Conservation (phyloP, 2,329 filamentous ascomycete genomes). For the Alternaria novae-zelandiae region DNA sequence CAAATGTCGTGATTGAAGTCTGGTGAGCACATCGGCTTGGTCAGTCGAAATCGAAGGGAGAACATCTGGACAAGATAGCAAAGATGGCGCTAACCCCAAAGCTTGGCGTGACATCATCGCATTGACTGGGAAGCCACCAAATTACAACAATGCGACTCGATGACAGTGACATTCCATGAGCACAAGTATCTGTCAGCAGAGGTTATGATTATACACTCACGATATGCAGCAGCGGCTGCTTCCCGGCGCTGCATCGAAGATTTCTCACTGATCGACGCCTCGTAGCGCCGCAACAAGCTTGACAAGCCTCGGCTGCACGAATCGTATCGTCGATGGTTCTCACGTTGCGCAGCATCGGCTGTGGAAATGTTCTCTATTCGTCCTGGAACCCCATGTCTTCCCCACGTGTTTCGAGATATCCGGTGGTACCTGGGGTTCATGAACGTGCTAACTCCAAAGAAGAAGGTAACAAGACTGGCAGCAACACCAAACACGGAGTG, state of each 20-base stretch:
- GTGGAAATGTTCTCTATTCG: not conserved
- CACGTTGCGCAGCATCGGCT: conserved; percentile 1
- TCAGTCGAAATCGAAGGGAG: not conserved
- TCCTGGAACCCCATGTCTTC: not conserved
- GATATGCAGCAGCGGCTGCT: not conserved
- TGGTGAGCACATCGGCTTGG: not conserved
- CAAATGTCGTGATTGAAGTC: not conserved
- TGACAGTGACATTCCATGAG: not conserved
- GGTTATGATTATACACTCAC: not conserved
- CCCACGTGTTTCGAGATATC: conserved; percentile 8
- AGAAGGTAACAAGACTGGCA: conserved; percentile 28
- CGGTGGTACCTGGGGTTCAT: conserved; percentile 2
- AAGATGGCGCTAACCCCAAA: not conserved
- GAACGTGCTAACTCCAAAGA: conserved; percentile 22
- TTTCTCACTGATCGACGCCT: not conserved
- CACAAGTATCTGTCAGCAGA: not conserved
- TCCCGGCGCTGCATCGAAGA: not conserved
- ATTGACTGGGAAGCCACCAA: not conserved
- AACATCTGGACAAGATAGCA: not conserved
- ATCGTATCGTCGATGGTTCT: not conserved
- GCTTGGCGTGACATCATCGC: conserved; percentile 1
- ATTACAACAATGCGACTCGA: not conserved
- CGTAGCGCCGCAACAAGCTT: conserved; percentile 1
- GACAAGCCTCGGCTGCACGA: not conserved
- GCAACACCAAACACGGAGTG: conserved; percentile 13